Conservation (phyloP, 1,284 basidiomycete genomes). For the Pyrrhoderma noxium region DNA sequence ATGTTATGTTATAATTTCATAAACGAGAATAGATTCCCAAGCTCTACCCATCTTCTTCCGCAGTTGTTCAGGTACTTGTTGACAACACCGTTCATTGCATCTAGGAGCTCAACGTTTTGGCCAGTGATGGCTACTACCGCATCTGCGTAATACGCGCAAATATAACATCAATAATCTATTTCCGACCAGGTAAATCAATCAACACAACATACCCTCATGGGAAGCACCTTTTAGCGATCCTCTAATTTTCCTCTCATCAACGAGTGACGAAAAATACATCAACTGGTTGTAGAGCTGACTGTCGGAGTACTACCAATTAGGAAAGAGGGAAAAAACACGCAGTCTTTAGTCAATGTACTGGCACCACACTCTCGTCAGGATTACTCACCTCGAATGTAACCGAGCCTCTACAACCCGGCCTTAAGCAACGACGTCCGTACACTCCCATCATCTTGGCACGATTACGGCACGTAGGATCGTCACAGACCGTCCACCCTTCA, state of each 20-base stretch:
- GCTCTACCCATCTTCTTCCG: constrained; percentile 81
- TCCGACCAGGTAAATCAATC: no score
- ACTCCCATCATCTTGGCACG: constrained; percentile 90
- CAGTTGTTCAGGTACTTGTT: constrained; percentile 77
- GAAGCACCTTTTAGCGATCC: constrained; percentile 42
- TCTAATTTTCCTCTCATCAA: constrained; percentile 63
- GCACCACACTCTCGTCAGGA: no score
- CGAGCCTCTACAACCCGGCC: constrained; percentile 57
- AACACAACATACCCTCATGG: no score
- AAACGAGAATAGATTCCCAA: constrained; percentile 70
- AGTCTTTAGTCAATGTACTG: no score
- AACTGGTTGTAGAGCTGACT: constrained; percentile 81
- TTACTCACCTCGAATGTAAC: constrained; percentile 68
- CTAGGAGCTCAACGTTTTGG: constrained; percentile 47
- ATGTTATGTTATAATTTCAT: constrained; percentile 44
- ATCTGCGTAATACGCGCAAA: constrained; percentile 33
- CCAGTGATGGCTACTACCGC: constrained; percentile 36
- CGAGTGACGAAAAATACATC: constrained; percentile 72
- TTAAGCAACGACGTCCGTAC: constrained; percentile 78
- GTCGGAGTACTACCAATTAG: constrained; percentile 66
- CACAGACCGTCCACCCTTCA: constrained; percentile 82
- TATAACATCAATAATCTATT: no score
- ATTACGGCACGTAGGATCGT: constrained; percentile 78
- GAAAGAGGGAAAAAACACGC: no score
- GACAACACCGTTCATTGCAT: constrained; percentile 48